Base-by-base conservation (phyloP, 345 rosid genomes). In the Euphorbia tirucalli region DNA sequence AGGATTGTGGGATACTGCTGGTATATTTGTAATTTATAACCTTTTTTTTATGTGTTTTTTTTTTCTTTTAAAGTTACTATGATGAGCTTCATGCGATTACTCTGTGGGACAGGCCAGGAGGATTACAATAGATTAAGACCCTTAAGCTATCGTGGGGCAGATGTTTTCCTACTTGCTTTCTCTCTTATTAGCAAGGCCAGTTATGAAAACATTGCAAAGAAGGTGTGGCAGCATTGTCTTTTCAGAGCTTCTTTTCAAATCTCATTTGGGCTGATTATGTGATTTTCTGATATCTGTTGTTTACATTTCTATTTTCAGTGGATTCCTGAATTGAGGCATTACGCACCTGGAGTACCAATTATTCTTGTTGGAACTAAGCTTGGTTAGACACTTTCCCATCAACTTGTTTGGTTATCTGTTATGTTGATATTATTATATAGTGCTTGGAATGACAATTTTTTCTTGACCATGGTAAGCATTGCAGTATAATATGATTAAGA, bases 111-210 rank as follows among this genome's bases (percentile, higher is more conserved):
- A 93, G 98, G 98, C 61, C 98, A 93, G 83, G 98, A 93, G 75
- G 98, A 93, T 72, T 93, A 93, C 78, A 90, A 90, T 69, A 87
- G 98, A 78, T 75, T 93, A 71, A 85, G 98, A 71, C 98, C 98
- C 43, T 78, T 93, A 85, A 93, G 98, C 80, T 93, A 93, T 77
- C 91, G 96, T 0, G 98, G 98, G 25, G 94, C 98, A 22, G 96
- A 90, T 77, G 96, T 93, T 58, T 93, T 93, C 85, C 78, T 93
- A 70, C 89, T 93, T 27, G 93, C 98, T 1, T 93, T 93, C 85
- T 90, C 96, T 54, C 93, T 93, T 71, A 86, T 90, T 71, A 89
- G 96, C 93, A 93, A 89, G 83, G 98, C 96, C 68, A 93, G 98
- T 81, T 93, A 90, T 66, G 98, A 93, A 82, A 89, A 90, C 79